A percentile compares a stretch with the other conserved stretches of the same genome.
Conservation (phyloP, 768 basidiomycete genomes). For the Leccinum olivaceopallidum region DNA sequence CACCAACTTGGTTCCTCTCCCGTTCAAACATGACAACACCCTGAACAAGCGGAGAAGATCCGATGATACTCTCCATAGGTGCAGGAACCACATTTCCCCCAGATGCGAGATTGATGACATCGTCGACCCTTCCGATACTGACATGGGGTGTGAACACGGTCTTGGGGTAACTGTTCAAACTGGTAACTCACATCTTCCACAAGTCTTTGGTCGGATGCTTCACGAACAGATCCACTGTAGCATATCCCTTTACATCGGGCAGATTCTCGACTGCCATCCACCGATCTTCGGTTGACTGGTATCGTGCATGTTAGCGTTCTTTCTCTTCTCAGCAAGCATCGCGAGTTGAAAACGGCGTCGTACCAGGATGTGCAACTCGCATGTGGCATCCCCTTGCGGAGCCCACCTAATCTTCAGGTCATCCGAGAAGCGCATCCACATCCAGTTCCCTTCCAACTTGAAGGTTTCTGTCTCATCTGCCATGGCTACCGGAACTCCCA, state of each 20-base stretch:
- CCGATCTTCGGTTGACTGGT: not conserved
- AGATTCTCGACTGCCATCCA: conserved; percentile 33
- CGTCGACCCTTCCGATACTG: conserved; percentile 36
- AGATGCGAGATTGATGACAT: conserved; percentile 33
- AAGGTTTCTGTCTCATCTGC: conserved; percentile 10
- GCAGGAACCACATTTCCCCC: conserved; percentile 27
- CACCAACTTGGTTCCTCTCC: conserved; percentile 32
- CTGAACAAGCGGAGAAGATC: conserved; percentile 21
- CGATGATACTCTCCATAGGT: conserved; percentile 30
- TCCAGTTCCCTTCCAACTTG: conserved; percentile 31
- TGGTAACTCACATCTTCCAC: conserved; percentile 35
- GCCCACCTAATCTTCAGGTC: conserved; percentile 28
- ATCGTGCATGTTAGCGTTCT: not conserved
- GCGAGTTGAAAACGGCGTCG: not conserved
- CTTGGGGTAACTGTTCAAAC: not conserved
- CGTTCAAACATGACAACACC: conserved; percentile 37
- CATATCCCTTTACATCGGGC: conserved; percentile 40
- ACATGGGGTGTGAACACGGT: not conserved
- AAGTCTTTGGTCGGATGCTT: conserved; percentile 45
- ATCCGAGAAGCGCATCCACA: conserved; percentile 35
- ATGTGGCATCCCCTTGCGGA: conserved; percentile 36
- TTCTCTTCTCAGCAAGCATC: not conserved
- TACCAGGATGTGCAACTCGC: conserved; percentile 42
- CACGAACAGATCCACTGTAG: conserved; percentile 44
- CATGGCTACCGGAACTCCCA: conserved; percentile 8